Conservation (phyloP, 2,329 filamentous ascomycete species). For the Neofusicoccum umdonicola region DNA sequence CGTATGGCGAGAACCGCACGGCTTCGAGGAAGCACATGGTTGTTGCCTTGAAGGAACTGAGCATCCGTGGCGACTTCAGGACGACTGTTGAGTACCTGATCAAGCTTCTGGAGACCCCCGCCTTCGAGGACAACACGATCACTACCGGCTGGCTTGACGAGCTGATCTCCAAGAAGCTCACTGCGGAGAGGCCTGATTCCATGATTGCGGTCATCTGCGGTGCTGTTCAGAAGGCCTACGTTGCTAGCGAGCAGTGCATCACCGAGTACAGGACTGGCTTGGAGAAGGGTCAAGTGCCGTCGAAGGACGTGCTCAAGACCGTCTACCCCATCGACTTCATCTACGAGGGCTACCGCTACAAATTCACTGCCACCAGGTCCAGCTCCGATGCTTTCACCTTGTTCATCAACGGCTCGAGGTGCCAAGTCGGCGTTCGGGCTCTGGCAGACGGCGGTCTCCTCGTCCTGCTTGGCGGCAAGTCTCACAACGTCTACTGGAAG, state of each 20-base stretch:
- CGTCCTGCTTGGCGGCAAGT: conserved; percentile 84
- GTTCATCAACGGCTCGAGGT: conserved; percentile 98
- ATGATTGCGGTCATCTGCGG: conserved; percentile 94
- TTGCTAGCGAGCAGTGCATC: conserved; percentile 87
- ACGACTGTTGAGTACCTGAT: conserved; percentile 99
- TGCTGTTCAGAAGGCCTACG: conserved; percentile 90
- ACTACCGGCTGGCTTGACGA: conserved; percentile 98
- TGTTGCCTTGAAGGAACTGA: conserved; percentile 94
- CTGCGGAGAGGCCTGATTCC: conserved; percentile 89
- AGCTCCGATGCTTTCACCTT: conserved; percentile 93
- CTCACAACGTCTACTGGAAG: conserved; percentile 99
- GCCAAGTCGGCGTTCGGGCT: conserved; percentile 85
- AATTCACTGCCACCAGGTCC: conserved; percentile 94
- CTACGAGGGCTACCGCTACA: conserved; percentile 94
- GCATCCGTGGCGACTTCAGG: conserved; percentile 98
- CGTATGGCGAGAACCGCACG: conserved; percentile 94
- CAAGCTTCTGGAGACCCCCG: conserved; percentile 96
- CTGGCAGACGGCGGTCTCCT: conserved; percentile 92
- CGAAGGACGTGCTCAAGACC: conserved; percentile 95
- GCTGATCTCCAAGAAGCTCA: conserved; percentile 96
- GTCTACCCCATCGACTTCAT: conserved; percentile 98
- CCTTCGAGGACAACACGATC: conserved; percentile 98
- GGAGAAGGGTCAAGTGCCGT: conserved; percentile 95
- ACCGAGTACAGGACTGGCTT: conserved; percentile 82
- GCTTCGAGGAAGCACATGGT: conserved; percentile 99